Percentiles rank a stretch among this genome's conserved stretches.
These are phyloP conservation scores for Phalaenopsis aphrodite DNA, from an alignment of 106 monocot genomes.

Conservation along the genomic window DNA sequence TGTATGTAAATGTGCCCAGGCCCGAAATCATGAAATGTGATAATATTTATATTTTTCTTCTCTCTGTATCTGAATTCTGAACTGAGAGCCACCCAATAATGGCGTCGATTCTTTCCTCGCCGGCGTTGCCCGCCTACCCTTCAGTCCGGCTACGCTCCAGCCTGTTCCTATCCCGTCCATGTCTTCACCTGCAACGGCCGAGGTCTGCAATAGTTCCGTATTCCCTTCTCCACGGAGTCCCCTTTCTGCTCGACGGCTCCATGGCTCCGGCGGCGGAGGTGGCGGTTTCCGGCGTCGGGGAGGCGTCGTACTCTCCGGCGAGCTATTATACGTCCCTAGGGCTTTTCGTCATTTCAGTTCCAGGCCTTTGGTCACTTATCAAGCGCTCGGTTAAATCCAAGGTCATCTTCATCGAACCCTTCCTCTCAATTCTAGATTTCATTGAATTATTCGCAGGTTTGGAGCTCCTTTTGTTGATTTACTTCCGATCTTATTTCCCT, in stretches of 20 bases:
- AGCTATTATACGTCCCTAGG: slow-evolving; percentile 98
- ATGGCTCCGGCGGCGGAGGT: slow-evolving; percentile 3
- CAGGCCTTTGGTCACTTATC: slow-evolving; percentile 95
- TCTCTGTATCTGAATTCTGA: too few relatives aligned
- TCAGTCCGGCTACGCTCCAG: not conserved
- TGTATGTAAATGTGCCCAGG: too few relatives aligned
- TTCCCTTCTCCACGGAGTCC: slow-evolving; percentile 16
- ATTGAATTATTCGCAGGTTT: too few relatives aligned
- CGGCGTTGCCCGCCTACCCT: not conserved
- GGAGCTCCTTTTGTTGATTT: not conserved
- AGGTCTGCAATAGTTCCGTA: slow-evolving; percentile 10
- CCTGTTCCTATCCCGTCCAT: not conserved
- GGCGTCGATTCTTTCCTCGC: not conserved
- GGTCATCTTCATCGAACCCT: slow-evolving; percentile 20
- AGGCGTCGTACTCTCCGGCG: slow-evolving; percentile 63
- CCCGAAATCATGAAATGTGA: too few relatives aligned
- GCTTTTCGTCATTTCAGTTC: slow-evolving; percentile 92
- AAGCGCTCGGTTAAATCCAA: slow-evolving; percentile 97
- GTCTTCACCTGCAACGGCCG: not conserved
- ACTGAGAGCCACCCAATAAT: not conserved
- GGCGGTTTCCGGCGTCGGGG: slow-evolving; percentile 13
- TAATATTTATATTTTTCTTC: too few relatives aligned
- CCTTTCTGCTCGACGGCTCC: slow-evolving; percentile 25
- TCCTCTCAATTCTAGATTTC: not conserved
- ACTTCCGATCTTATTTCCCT: too few relatives aligned